phyloP scores from a whole-genome alignment of 805 yeast genomes.

The Danielia reshetovae region DNA sequence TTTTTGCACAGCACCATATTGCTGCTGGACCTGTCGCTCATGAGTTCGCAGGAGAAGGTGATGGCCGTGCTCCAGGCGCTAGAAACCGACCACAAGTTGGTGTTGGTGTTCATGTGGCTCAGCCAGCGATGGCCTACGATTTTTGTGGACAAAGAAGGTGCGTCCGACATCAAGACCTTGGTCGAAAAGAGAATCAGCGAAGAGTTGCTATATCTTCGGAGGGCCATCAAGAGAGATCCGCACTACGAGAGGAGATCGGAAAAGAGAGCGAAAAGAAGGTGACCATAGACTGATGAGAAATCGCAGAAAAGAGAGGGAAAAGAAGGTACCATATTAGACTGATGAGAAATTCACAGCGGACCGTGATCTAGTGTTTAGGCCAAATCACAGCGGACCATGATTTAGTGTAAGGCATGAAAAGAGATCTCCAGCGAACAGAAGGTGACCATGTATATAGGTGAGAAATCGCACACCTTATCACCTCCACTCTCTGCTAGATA shows the following conservation, averaged over 20 bases:
- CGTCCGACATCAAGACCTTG: constrained; percentile 61
- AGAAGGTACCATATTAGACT: no score
- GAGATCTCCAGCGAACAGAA: no score
- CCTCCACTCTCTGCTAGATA: no score
- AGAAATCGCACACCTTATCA: neutral
- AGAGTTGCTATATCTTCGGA: constrained; percentile 34
- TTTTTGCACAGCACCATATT: constrained; percentile 28
- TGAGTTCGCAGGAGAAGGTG: constrained; percentile 17
- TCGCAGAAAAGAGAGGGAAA: no score
- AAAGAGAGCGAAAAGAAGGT: no score
- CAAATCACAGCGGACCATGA: no score
- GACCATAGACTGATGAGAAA: no score
- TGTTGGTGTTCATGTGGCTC: constrained; percentile 78
- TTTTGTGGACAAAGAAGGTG: constrained; percentile 74
- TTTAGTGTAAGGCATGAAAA: no score
- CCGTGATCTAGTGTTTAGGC: no score
- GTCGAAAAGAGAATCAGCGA: constrained; percentile 61
- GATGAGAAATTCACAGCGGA: no score
- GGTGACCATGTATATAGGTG: neutral
- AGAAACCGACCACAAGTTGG: constrained; percentile 65
- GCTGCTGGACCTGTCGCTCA: constrained; percentile 16
- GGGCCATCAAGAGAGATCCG: no score
- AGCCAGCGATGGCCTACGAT: constrained; percentile 80
- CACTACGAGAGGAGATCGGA: no score
- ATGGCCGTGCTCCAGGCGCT: constrained; percentile 27